A percentile compares a stretch with the other conserved stretches of the same genome.
phyloP scores from a whole-genome alignment of 768 basidiomycete genomes.

The Leucocoprinus leucothites region DNA sequence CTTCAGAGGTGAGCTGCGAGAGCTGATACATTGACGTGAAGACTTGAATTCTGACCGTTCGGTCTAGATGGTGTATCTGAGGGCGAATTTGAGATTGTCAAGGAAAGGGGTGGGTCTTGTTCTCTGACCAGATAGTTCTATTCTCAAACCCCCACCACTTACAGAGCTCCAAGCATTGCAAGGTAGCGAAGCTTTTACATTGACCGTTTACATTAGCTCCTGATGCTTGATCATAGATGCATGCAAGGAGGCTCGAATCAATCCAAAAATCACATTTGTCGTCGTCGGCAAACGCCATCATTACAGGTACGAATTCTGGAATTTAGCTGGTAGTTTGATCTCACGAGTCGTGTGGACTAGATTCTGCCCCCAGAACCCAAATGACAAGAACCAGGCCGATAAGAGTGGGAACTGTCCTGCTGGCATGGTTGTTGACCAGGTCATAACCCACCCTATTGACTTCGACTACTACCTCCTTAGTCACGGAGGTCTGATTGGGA shows the following conservation, averaged over 20 bases:
- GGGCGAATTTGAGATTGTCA: conserved; percentile 49
- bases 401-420: conserved; percentile 73
- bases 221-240: too few relatives aligned
- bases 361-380: conserved; percentile 26
- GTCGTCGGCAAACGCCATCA: conserved; percentile 80
- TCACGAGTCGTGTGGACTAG: conserved; percentile 21
- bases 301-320: conserved; percentile 34
- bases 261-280: conserved; percentile 70
- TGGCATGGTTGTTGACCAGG: conserved; percentile 75
- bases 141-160: neutral
- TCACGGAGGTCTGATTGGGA: conserved; percentile 77
- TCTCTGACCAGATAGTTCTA: conserved; percentile 16
- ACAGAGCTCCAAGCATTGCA: conserved; percentile 57
- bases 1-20: conserved; percentile 63
- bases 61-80: conserved; percentile 54
- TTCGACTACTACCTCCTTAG: conserved; percentile 79
- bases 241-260: conserved; percentile 50
- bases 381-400: conserved; percentile 42
- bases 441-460: conserved; percentile 68
- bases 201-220: neutral
- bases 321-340: too few relatives aligned
- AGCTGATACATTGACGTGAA: too few relatives aligned
- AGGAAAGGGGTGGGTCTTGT: conserved; percentile 23
- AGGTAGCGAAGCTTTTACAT: conserved; percentile 32
- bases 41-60: too few relatives aligned